phyloP scores from a whole-genome alignment of 2,329 filamentous ascomycete genomes.

The Cadophora sp. region DNA sequence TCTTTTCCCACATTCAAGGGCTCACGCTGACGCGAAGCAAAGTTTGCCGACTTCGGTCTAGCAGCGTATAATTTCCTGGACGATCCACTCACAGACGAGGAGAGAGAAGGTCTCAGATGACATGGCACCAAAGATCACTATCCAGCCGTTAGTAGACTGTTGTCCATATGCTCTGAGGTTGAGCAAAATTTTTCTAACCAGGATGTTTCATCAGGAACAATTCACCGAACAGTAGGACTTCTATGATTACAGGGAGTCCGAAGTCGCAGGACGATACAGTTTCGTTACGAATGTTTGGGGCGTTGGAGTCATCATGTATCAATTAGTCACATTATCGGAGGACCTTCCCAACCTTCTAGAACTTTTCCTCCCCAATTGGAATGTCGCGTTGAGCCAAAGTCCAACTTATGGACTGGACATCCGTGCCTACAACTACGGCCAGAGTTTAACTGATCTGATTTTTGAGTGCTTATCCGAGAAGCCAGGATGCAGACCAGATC shows the following conservation, averaged over 20 bases:
- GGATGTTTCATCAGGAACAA: slow-evolving; percentile 17
- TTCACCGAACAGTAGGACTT: slow-evolving; percentile 23
- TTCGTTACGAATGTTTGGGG: slow-evolving; percentile 13
- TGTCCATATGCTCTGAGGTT: neutral
- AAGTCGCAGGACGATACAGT: slow-evolving; percentile 23
- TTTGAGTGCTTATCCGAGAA: slow-evolving; percentile 29
- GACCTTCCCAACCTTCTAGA: neutral
- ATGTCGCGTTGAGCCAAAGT: neutral
- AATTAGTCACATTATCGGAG: slow-evolving; percentile 9
- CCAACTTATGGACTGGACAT: slow-evolving; percentile 13
- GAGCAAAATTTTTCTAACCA: too few species aligned
- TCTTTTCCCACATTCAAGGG: neutral
- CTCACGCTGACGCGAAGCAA: neutral
- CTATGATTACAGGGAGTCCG: slow-evolving; percentile 10
- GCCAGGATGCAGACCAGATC: slow-evolving; percentile 15
- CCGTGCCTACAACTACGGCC: slow-evolving; percentile 11
- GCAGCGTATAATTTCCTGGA: neutral
- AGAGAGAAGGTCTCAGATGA: neutral
- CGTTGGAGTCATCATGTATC: slow-evolving; percentile 20
- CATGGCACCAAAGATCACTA: neutral
- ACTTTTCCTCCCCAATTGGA: slow-evolving; percentile 12
- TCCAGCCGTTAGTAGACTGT: neutral
- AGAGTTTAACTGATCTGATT: slow-evolving; percentile 19
- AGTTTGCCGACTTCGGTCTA: neutral
- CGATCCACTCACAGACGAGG: neutral